phyloP scores from a whole-genome alignment of 148 eudicot species.

The Cornus suecica region DNA sequence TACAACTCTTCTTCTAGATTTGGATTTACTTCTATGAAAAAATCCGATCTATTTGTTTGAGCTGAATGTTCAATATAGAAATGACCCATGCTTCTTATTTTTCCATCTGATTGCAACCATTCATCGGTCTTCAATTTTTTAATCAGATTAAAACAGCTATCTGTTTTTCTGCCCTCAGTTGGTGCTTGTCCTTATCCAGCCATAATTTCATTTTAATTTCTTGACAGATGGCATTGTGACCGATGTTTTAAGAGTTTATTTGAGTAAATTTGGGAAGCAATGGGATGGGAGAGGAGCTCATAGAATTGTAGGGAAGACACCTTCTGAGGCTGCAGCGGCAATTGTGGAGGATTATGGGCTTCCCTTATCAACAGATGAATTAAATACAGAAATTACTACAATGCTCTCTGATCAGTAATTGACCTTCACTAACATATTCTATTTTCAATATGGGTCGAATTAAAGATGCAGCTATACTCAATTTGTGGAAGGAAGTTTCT shows the following conservation, averaged over 20 bases:
- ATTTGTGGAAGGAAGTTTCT: neutral
- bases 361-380: slow-evolving; percentile 60
- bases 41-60: neutral
- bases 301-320: slow-evolving; percentile 67
- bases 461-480: neutral
- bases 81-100: neutral
- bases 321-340: slow-evolving; percentile 68
- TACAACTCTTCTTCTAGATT: neutral
- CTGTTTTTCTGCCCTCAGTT: neutral
- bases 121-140: neutral
- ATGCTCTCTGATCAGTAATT: slow-evolving; percentile 62
- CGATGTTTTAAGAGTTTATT: slow-evolving; percentile 53
- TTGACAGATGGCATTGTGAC: slow-evolving; percentile 72
- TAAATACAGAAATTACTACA: slow-evolving; percentile 58
- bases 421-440: slow-evolving; percentile 14
- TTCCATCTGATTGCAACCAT: neutral
- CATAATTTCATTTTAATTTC: slow-evolving; percentile 22
- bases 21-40: neutral
- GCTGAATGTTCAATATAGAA: neutral
- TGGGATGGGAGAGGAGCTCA: slow-evolving; percentile 78
- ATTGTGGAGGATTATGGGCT: slow-evolving; percentile 78
- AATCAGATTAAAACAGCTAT: neutral
- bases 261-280: slow-evolving; percentile 76
- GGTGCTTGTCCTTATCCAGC: neutral
- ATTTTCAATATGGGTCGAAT: slow-evolving; percentile 8